Conservation (phyloP, 768 basidiomycete genomes). For the Boletus sensibilis region DNA sequence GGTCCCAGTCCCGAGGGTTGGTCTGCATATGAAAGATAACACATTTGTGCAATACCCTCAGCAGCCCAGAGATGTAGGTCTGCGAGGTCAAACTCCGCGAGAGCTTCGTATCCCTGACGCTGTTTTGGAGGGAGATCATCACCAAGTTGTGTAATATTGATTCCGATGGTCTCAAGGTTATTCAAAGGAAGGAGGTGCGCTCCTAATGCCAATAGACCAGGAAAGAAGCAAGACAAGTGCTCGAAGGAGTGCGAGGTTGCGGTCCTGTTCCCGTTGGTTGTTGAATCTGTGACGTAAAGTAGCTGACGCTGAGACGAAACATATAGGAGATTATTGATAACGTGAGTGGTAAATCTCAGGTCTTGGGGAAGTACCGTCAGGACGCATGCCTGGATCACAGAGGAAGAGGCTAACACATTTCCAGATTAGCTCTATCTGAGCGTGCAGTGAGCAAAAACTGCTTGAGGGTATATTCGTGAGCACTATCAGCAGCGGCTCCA, state of each 20-base stretch:
- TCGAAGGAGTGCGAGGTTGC: slow-evolving; percentile 56
- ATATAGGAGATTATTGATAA: slow-evolving; percentile 65
- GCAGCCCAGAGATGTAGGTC: slow-evolving; percentile 76
- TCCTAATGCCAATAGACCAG: slow-evolving; percentile 72
- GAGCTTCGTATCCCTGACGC: slow-evolving; percentile 35
- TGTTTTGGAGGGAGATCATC: slow-evolving; percentile 21
- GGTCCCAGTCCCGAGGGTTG: slow-evolving; percentile 67
- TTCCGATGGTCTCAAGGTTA: slow-evolving; percentile 46
- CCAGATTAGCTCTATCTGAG: slow-evolving; percentile 56
- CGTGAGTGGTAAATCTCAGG: slow-evolving; percentile 57
- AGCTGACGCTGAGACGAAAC: slow-evolving; percentile 62
- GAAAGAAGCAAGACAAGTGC: slow-evolving; percentile 77
- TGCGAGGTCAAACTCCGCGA: slow-evolving; percentile 50
- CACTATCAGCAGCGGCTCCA: slow-evolving; percentile 68
- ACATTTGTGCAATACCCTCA: slow-evolving; percentile 69
- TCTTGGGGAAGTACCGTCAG: slow-evolving; percentile 39
- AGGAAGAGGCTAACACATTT: slow-evolving; percentile 55
- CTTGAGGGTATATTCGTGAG: slow-evolving; percentile 77
- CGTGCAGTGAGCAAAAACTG: slow-evolving; percentile 65
- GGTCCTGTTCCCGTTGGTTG: slow-evolving; percentile 27
- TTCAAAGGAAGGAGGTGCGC: slow-evolving; percentile 60
- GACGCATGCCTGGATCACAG: not conserved
- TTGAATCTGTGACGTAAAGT: slow-evolving; percentile 64
- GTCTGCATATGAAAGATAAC: slow-evolving; percentile 71
- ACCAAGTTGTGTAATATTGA: slow-evolving; percentile 43